These are phyloP conservation scores for Lentithecium fluviatile DNA, from an alignment of 495 filamentous ascomycete genomes.

Conservation along the genomic window DNA sequence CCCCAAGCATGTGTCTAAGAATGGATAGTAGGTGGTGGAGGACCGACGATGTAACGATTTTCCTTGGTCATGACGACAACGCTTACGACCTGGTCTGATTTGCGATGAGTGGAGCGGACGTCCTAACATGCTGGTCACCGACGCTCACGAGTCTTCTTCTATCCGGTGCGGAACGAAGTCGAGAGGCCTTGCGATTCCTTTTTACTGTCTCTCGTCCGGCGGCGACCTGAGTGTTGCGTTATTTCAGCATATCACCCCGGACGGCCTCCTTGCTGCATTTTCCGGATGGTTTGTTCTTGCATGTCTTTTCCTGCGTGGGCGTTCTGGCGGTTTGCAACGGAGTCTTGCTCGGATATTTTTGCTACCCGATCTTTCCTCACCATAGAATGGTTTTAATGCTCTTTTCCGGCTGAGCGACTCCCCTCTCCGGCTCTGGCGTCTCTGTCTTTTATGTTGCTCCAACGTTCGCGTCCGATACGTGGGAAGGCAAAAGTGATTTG, in stretches of 20 bases:
- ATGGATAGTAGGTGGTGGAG: neutral
- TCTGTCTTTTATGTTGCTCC: neutral
- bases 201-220: slow-evolving; percentile 1
- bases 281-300: slow-evolving; percentile 24
- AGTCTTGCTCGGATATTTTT: slow-evolving; percentile 13
- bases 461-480: neutral
- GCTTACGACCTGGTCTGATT: slow-evolving; percentile 18
- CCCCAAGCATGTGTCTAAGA: slow-evolving; percentile 31
- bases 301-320: slow-evolving; percentile 22
- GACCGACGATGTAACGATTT: slow-evolving; percentile 22
- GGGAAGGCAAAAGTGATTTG: slow-evolving; percentile 26
- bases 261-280: slow-evolving; percentile 27
- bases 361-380: slow-evolving; percentile 13
- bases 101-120: slow-evolving; percentile 31
- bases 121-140: neutral
- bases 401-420: slow-evolving; percentile 12
- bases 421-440: slow-evolving; percentile 10
- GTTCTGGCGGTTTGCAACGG: slow-evolving; percentile 7
- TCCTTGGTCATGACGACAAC: slow-evolving; percentile 27
- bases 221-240: neutral
- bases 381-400: slow-evolving; percentile 25
- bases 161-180: slow-evolving; percentile 14
- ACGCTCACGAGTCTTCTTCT: slow-evolving; percentile 28
- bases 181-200: slow-evolving; percentile 10
- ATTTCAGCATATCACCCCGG: slow-evolving; percentile 23